Percentiles rank a stretch among this genome's conserved stretches.
Conservation (phyloP, 148 eudicot genomes). For the Arbutus unedo region DNA sequence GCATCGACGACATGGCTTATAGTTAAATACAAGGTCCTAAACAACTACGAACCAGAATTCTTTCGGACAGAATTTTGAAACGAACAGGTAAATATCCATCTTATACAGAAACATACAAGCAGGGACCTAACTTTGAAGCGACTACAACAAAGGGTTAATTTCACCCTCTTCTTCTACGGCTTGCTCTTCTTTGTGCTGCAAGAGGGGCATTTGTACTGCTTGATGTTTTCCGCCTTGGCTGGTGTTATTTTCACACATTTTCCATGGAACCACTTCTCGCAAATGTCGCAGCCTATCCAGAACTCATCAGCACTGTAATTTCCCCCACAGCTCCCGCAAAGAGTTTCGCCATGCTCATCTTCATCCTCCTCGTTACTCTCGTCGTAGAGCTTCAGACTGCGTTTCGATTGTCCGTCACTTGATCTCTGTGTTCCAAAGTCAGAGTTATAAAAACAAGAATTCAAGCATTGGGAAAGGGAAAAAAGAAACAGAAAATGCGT, state of each 20-base stretch:
- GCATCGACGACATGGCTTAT: not conserved
- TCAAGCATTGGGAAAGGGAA: not conserved
- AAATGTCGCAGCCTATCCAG: conserved; percentile 53
- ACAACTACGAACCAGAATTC: not conserved
- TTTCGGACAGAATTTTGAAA: not conserved
- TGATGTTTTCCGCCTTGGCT: conserved; percentile 41
- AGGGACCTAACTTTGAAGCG: not conserved
- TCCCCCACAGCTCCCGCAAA: conserved; percentile 49
- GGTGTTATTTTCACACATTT: conserved; percentile 47
- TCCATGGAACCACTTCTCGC: conserved; percentile 49
- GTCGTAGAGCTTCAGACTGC: conserved; percentile 24
- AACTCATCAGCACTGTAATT: conserved; percentile 42
- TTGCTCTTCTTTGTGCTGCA: conserved; percentile 35
- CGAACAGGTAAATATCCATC: not conserved
- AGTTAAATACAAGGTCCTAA: conserved; percentile 1
- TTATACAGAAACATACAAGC: conserved; percentile 15
- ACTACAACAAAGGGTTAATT: not conserved
- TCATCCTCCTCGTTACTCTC: conserved; percentile 39
- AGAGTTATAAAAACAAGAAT: not conserved
- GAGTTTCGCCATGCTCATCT: conserved; percentile 43
- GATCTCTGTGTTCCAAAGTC: conserved; percentile 28
- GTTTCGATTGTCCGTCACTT: conserved; percentile 33
- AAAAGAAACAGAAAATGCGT: not conserved
- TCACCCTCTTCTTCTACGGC: conserved; percentile 17
- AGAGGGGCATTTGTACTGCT: conserved; percentile 49